Conservation (phyloP, 805 yeast genomes). For the Teunomyces stri region DNA sequence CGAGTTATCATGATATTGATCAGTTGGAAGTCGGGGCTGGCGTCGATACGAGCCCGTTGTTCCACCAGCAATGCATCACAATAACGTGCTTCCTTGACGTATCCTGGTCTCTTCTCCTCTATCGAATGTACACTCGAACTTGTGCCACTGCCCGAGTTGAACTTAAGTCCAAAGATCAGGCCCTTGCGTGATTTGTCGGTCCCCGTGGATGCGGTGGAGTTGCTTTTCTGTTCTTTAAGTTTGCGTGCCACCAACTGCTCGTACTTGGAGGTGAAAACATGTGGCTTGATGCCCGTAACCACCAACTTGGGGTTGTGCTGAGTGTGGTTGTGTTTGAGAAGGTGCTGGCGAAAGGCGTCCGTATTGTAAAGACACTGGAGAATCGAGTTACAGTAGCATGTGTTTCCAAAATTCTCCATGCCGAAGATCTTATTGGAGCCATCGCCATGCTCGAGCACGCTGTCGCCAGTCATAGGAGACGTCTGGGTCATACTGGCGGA, state of each 20-base stretch:
- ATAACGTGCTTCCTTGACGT: slow-evolving; percentile 26
- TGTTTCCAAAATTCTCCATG: slow-evolving; percentile 83
- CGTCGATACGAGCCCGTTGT: slow-evolving; percentile 25
- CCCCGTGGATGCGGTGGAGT: slow-evolving; percentile 1
- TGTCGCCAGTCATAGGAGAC: neutral
- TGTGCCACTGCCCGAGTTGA: slow-evolving; percentile 18
- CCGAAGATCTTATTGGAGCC: slow-evolving; percentile 73
- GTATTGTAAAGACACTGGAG: slow-evolving; percentile 84
- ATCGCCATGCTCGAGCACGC: slow-evolving; percentile 43
- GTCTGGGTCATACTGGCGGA: neutral
- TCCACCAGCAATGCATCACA: slow-evolving; percentile 34
- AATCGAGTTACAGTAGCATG: slow-evolving; percentile 93
- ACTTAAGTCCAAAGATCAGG: slow-evolving; percentile 40
- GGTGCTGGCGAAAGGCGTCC: slow-evolving; percentile 59
- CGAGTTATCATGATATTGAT: slow-evolving; percentile 36
- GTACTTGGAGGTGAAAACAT: slow-evolving; percentile 37
- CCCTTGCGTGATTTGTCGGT: slow-evolving; percentile 30
- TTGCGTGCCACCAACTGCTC: slow-evolving; percentile 38
- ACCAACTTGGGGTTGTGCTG: slow-evolving; percentile 31
- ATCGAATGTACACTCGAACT: neutral
- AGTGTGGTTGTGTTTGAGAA: slow-evolving; percentile 28
- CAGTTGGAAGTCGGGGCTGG: slow-evolving; percentile 26
- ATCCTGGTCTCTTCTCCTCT: slow-evolving; percentile 9
- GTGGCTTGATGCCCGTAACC: slow-evolving; percentile 31
- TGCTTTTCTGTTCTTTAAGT: slow-evolving; percentile 24